A percentile compares a stretch with the other conserved stretches of the same genome.
phyloP scores from a whole-genome alignment of 192 early-diverging fungal species.

The Podila epicladia region DNA sequence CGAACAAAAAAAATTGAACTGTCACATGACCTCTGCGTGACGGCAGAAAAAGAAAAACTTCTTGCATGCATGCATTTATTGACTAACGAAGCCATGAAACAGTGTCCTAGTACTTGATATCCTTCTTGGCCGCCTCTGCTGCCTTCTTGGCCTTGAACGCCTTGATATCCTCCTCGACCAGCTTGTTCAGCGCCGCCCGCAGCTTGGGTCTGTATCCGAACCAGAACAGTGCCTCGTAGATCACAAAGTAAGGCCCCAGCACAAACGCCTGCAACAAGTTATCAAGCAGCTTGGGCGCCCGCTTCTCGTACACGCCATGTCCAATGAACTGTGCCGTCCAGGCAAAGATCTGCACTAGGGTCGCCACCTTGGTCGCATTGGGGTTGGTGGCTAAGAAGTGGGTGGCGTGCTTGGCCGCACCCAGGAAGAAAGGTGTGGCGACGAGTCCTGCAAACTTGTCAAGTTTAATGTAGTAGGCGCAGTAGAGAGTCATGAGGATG shows the following conservation, averaged over 20 bases:
- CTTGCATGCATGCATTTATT: too few species aligned
- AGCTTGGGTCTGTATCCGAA: constrained; percentile 78
- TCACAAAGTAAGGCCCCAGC: constrained; percentile 91
- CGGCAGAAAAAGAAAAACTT: too few species aligned
- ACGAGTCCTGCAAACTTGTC: constrained; percentile 67
- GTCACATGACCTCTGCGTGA: too few species aligned
- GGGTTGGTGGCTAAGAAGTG: constrained; percentile 55
- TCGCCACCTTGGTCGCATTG: constrained; percentile 57
- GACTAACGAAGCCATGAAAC: too few species aligned
- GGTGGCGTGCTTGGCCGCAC: constrained; percentile 67
- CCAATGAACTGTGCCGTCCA: constrained; percentile 87
- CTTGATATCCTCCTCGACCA: constrained; percentile 61
- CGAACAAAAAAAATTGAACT: too few species aligned
- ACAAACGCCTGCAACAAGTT: constrained; percentile 86
- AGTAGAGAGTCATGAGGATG: constrained; percentile 61
- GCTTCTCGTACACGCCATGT: constrained; percentile 83
- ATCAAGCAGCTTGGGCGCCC: constrained; percentile 84
- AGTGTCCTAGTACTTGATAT: too few species aligned
- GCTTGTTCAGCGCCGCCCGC: constrained; percentile 60
- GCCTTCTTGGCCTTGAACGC: constrained; percentile 50
- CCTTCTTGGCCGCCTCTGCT: too few species aligned
- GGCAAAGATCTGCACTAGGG: constrained; percentile 67
- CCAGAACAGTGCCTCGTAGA: constrained; percentile 78
- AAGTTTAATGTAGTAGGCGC: constrained; percentile 79
- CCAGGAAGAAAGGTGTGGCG: constrained; percentile 62